Evolutionary conservation across 2,329 filamentous ascomycete genomes (phyloP).

Genomic region (Cladosporium oxysporum): DNA sequence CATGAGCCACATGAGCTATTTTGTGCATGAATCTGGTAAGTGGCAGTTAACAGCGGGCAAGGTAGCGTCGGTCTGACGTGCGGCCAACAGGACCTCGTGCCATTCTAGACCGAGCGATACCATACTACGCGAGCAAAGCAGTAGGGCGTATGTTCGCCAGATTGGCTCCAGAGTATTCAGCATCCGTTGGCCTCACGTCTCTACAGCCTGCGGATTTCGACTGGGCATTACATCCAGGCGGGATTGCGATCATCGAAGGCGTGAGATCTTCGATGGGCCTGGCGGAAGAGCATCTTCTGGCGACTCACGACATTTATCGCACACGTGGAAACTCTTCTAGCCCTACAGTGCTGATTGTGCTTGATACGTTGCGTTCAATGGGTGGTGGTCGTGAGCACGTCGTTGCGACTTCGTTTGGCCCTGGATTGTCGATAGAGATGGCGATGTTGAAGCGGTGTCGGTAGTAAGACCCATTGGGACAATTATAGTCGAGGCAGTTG

Average conservation of each 20-base stretch:
- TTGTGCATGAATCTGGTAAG: background rate
- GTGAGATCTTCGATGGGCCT: conserved; percentile 62
- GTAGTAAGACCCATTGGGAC: too few relatives aligned
- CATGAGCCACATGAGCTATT: conserved; percentile 13
- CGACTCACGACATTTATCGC: conserved; percentile 69
- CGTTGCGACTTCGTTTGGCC: conserved; percentile 69
- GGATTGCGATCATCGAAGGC: conserved; percentile 65
- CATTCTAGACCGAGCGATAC: conserved; percentile 30
- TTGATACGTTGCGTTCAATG: conserved; percentile 57
- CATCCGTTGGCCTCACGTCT: background rate
- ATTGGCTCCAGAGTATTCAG: conserved; percentile 3
- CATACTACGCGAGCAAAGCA: conserved; percentile 9
- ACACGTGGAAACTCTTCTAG: conserved; percentile 68
- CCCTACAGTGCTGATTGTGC: conserved; percentile 68
- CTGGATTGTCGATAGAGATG: conserved; percentile 54
- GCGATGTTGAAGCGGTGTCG: conserved; percentile 6
- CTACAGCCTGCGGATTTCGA: conserved; percentile 54
- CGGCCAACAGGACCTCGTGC: conserved; percentile 17
- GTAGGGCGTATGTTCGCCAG: conserved; percentile 17
- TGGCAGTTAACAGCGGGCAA: background rate
- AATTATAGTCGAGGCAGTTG: too few relatives aligned
- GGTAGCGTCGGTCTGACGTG: background rate
- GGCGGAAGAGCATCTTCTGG: conserved; percentile 64
- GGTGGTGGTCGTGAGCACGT: conserved; percentile 57
- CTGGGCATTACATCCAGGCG: conserved; percentile 73